Evolutionary conservation across 2,329 filamentous ascomycete genomes (phyloP).

Genomic region (Chaetomium sp.): DNA sequence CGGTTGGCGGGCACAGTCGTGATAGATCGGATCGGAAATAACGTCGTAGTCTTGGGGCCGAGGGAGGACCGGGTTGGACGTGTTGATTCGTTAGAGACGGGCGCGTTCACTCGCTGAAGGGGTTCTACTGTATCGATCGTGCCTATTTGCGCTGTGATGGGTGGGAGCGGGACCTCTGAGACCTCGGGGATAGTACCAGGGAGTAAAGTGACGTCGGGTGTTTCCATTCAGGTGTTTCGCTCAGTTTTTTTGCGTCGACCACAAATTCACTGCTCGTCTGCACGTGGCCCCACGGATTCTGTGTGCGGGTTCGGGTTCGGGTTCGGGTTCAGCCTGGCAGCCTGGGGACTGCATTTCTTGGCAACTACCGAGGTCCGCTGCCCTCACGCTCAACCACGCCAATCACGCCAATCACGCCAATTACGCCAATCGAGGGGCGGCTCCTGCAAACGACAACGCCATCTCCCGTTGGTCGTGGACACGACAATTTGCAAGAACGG

Average conservation of each 20-base stretch:
- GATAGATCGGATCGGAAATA: not conserved
- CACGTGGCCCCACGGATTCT: slow-evolving; percentile 1
- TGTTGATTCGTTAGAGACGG: not conserved
- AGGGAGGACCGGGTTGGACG: not conserved
- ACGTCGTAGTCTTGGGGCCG: not conserved
- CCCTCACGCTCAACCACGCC: too few species aligned
- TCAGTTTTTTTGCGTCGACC: slow-evolving; percentile 24
- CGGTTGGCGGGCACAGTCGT: slow-evolving; percentile 57
- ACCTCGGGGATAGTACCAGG: not conserved
- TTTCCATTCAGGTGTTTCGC: slow-evolving; percentile 4
- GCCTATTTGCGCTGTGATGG: not conserved
- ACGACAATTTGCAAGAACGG: not conserved
- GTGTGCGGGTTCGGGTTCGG: slow-evolving; percentile 8
- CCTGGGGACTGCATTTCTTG: not conserved
- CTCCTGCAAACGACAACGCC: slow-evolving; percentile 3
- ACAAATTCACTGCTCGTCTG: slow-evolving; percentile 4
- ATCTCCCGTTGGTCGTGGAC: not conserved
- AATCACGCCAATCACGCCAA: slow-evolving; percentile 4
- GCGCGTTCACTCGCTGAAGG: not conserved
- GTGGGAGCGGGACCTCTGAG: not conserved
- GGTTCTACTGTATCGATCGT: not conserved
- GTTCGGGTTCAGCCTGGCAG: not conserved
- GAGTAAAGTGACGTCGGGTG: slow-evolving; percentile 18
- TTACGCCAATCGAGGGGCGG: too few species aligned
- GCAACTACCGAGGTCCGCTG: too few species aligned